Percentiles rank a stretch among this genome's conserved stretches.
phyloP scores from a whole-genome alignment of 2,329 filamentous ascomycete genomes.

The Fusarium buharicum region DNA sequence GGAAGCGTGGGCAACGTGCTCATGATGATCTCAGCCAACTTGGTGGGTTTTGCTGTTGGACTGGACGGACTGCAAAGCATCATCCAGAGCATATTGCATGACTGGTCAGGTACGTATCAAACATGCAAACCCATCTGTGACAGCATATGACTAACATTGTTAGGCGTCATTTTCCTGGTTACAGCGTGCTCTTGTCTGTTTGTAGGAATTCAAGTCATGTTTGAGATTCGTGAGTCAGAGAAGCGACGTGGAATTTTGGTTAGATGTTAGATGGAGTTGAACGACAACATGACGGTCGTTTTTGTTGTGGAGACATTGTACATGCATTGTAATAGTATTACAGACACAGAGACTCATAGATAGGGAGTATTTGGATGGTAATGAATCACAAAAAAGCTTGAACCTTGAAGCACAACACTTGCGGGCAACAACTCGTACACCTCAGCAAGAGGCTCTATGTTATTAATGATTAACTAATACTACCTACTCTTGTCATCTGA shows the following conservation, averaged over 20 bases:
- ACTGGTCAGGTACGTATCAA: slow-evolving; percentile 70
- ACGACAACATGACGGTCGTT: neutral
- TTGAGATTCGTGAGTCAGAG: slow-evolving; percentile 90
- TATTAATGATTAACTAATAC: slow-evolving; percentile 23
- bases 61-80: slow-evolving; percentile 86
- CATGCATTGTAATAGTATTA: slow-evolving; percentile 32
- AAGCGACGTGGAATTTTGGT: slow-evolving; percentile 81
- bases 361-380: slow-evolving; percentile 4
- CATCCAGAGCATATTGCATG: slow-evolving; percentile 77
- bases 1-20: slow-evolving; percentile 86
- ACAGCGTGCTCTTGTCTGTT: slow-evolving; percentile 80
- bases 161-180: slow-evolving; percentile 77
- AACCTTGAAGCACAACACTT: neutral
- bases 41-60: slow-evolving; percentile 94
- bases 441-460: neutral
- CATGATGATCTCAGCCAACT: slow-evolving; percentile 95
- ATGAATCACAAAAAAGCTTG: slow-evolving; percentile 13
- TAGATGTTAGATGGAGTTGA: slow-evolving; percentile 71
- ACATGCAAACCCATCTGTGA: neutral
- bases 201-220: slow-evolving; percentile 92
- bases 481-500: neutral
- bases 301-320: slow-evolving; percentile 10
- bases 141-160: slow-evolving; percentile 37
- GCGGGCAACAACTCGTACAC: neutral
- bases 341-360: slow-evolving; percentile 3